These are phyloP conservation scores for Huntiella omanensis DNA, from an alignment of 2,329 filamentous ascomycete species.

Conservation along the genomic window DNA sequence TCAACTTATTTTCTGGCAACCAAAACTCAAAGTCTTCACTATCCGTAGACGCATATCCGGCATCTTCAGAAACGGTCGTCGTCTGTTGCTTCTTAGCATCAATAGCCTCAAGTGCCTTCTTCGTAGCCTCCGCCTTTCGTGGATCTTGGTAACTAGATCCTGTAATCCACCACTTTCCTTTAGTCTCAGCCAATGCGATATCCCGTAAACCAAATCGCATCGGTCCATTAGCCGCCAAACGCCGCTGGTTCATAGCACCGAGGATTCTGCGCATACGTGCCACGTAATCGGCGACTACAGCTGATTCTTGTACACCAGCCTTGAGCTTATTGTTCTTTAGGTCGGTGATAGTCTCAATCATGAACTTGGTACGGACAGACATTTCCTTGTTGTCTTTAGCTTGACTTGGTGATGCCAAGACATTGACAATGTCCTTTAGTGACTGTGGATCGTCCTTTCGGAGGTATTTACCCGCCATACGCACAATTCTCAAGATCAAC, in stretches of 20 bases:
- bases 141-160: constrained; percentile 62
- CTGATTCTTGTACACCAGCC: constrained; percentile 49
- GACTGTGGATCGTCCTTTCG: constrained; percentile 76
- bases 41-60: constrained; percentile 18
- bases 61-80: neutral
- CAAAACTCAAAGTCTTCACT: constrained; percentile 28
- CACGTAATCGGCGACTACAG: constrained; percentile 61
- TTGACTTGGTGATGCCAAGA: constrained; percentile 50
- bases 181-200: constrained; percentile 64
- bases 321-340: constrained; percentile 89
- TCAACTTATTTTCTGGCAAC: constrained; percentile 42
- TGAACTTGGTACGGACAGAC: constrained; percentile 82
- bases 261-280: constrained; percentile 78
- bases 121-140: constrained; percentile 12
- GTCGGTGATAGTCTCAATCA: constrained; percentile 91
- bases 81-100: neutral
- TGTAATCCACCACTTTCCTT: constrained; percentile 96
- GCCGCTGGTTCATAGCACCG: constrained; percentile 48
- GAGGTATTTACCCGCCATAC: constrained; percentile 62
- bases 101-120: neutral
- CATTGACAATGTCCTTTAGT: constrained; percentile 70
- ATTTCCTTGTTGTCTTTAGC: constrained; percentile 50
- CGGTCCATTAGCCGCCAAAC: constrained; percentile 58
- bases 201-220: constrained; percentile 67
- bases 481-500: constrained; percentile 66